These are phyloP conservation scores for Rubia balearica DNA, from an alignment of 305 asterid species.

Conservation along the genomic window DNA sequence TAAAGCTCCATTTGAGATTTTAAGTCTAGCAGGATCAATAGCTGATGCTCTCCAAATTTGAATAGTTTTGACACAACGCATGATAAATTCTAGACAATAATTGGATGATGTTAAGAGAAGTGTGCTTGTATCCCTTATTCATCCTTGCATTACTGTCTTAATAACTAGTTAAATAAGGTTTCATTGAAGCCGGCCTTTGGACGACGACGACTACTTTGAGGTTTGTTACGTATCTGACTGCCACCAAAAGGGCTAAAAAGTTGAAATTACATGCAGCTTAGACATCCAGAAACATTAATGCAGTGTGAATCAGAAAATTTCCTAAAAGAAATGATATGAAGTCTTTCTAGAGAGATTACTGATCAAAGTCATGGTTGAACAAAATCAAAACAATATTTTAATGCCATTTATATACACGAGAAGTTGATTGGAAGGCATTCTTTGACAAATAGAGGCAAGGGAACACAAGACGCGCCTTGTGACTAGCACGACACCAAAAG, in stretches of 20 bases:
- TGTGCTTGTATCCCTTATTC: not conserved
- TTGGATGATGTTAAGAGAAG: not conserved
- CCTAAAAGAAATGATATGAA: not conserved
- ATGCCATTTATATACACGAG: not conserved
- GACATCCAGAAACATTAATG: not conserved
- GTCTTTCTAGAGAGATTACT: no score
- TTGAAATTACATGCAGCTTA: not conserved
- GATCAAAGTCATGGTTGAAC: not conserved
- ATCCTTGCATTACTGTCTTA: not conserved
- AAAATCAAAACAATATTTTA: no score
- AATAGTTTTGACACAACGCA: not conserved
- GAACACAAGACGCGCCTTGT: not conserved
- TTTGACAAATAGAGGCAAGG: no score
- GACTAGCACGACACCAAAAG: no score
- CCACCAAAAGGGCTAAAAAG: no score
- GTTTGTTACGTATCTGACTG: not conserved
- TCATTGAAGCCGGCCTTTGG: not conserved
- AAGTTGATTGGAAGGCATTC: not conserved
- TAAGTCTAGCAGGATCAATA: slow-evolving; percentile 88
- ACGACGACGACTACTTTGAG: not conserved
- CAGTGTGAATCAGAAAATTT: not conserved
- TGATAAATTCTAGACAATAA: not conserved
- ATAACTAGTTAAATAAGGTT: not conserved
- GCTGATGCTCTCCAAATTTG: slow-evolving; percentile 86
- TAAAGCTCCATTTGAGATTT: slow-evolving; percentile 75